Conservation (phyloP, 108 stramenopile species). For the Pseudonitzschia pungens region DNA sequence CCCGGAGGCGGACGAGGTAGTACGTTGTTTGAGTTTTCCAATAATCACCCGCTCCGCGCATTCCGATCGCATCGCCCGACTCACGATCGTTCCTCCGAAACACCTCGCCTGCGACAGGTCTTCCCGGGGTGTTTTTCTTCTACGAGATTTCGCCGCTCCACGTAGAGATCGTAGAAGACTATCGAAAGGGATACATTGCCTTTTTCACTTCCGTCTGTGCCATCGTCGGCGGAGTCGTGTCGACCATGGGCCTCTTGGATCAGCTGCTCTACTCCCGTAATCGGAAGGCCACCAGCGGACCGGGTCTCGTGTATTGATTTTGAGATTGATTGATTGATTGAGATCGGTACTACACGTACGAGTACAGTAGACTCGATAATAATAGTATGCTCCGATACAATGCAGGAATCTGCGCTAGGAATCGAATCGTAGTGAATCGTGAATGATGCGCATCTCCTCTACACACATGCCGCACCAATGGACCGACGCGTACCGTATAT, state of each 20-base stretch:
- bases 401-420: too few species aligned
- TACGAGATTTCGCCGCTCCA: conserved; percentile 95
- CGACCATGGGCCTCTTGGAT: conserved; percentile 84
- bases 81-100: too few species aligned
- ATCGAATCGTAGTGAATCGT: too few species aligned
- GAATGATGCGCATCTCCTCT: too few species aligned
- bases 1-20: conserved; percentile 86
- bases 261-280: conserved; percentile 50
- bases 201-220: conserved; percentile 88
- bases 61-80: too few species aligned
- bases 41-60: background rate
- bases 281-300: background rate
- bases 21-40: background rate
- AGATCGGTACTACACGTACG: too few species aligned
- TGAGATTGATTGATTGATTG: too few species aligned
- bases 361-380: too few species aligned
- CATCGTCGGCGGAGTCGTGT: conserved; percentile 85
- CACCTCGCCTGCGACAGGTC: background rate
- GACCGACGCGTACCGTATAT: background rate
- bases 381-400: too few species aligned
- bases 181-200: conserved; percentile 75
- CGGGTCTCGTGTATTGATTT: background rate
- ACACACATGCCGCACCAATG: background rate
- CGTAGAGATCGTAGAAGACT: conserved; percentile 87
- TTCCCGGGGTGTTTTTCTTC: conserved; percentile 97